These are phyloP conservation scores for Taxillus chinensis DNA, from an alignment of 164 flowering plant genomes.

Conservation along the genomic window DNA sequence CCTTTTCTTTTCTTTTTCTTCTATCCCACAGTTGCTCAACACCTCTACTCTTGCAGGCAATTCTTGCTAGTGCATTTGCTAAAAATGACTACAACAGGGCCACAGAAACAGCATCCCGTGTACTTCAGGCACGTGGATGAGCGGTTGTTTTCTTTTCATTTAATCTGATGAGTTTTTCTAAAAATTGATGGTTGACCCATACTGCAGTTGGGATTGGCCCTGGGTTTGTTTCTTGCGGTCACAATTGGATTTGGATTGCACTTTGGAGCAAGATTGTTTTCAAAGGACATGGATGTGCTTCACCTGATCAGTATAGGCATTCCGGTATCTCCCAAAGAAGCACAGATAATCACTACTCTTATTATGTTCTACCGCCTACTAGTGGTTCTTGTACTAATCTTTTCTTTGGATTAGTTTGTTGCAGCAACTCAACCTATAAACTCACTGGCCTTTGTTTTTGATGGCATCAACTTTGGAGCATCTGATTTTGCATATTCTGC, in stretches of 20 bases:
- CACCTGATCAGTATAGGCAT: constrained; percentile 48
- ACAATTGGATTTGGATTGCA: constrained; percentile 59
- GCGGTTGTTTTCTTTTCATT: background rate
- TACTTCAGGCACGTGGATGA: constrained; percentile 50
- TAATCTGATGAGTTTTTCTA: background rate
- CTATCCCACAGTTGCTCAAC: background rate
- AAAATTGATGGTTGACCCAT: background rate
- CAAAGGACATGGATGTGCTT: constrained; percentile 50
- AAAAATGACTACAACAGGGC: constrained; percentile 57
- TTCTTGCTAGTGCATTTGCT: constrained; percentile 87
- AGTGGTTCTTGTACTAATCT: background rate
- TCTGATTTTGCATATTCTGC: constrained; percentile 83
- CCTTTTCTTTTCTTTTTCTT: background rate
- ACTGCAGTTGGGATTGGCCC: constrained; percentile 62
- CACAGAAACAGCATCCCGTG: constrained; percentile 53
- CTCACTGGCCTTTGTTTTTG: constrained; percentile 77
- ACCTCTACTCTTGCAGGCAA: constrained; percentile 39
- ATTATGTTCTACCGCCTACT: background rate
- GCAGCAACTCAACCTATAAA: constrained; percentile 81
- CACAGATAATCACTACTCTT: background rate
- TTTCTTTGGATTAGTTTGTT: constrained; percentile 48
- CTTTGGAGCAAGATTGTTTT: constrained; percentile 53
- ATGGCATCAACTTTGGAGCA: constrained; percentile 86
- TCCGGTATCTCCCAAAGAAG: constrained; percentile 41
- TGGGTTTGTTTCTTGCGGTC: constrained; percentile 51